These are phyloP conservation scores for Cenchrus purpureus DNA, from an alignment of 176 grass and related monocot species.

Conservation along the genomic window DNA sequence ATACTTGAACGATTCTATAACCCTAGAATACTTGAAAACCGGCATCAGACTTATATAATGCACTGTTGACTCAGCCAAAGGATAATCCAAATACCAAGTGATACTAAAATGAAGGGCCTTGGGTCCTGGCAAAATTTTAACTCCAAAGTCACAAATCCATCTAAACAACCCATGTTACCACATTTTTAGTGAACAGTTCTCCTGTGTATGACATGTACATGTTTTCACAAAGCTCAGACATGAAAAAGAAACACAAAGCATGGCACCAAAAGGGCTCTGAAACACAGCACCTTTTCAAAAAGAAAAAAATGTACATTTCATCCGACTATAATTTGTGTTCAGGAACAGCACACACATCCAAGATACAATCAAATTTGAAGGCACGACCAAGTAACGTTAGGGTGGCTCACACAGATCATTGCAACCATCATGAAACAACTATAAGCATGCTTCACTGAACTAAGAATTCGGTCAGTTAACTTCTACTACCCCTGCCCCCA, in stretches of 20 bases:
- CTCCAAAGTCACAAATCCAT: not conserved
- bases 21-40: conserved; percentile 8
- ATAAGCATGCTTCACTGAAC: not conserved
- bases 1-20: conserved; percentile 1
- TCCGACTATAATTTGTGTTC: not conserved
- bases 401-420: not conserved
- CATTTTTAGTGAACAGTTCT: not conserved
- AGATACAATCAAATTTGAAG: not conserved
- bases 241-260: not conserved
- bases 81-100: conserved; percentile 1
- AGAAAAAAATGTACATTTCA: not conserved
- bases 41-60: not conserved
- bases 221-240: not conserved
- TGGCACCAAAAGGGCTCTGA: not conserved
- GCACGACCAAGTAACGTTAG: not conserved
- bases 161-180: not conserved
- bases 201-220: not conserved
- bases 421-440: not conserved
- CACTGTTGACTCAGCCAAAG: not conserved
- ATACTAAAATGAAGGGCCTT: not conserved
- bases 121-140: not conserved
- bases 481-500: not conserved
- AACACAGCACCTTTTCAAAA: not conserved
- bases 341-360: not conserved
- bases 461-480: not conserved